Percentiles rank a stretch among this genome's conserved stretches.
Conservation (phyloP, 78 protist species). For the Emiliania huxleyi region DNA sequence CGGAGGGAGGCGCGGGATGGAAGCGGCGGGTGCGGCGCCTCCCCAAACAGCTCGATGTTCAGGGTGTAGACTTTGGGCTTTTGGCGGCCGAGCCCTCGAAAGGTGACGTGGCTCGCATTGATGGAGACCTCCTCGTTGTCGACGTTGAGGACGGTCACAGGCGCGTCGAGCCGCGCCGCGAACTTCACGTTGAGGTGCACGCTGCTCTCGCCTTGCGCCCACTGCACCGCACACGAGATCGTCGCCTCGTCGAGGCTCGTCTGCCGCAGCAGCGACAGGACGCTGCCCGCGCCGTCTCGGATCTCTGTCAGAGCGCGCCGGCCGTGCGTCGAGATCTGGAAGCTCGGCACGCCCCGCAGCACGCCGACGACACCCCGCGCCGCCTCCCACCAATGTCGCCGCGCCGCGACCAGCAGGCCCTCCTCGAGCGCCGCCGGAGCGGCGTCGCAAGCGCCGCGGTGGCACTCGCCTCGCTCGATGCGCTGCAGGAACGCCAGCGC, state of each 20-base stretch:
- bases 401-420: not conserved
- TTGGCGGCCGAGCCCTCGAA: not conserved
- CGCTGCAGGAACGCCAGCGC: not conserved
- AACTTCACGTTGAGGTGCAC: not conserved
- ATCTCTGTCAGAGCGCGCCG: not conserved
- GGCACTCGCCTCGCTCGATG: not conserved
- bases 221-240: not conserved
- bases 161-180: not conserved
- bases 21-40: too few relatives aligned
- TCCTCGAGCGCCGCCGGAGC: not conserved
- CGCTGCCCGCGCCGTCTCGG: not conserved
- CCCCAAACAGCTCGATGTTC: not conserved
- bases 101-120: not conserved
- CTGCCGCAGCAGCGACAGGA: not conserved
- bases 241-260: not conserved
- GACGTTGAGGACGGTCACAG: constrained; percentile 2
- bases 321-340: not conserved
- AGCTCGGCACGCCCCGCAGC: not conserved
- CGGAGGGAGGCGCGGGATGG: too few relatives aligned
- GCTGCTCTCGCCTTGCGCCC: not conserved
- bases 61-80: not conserved
- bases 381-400: not conserved
- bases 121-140: not conserved
- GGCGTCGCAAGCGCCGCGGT: not conserved
- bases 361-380: not conserved